Conservation (phyloP, 306 rosid species). For the Dryas octopetala region DNA sequence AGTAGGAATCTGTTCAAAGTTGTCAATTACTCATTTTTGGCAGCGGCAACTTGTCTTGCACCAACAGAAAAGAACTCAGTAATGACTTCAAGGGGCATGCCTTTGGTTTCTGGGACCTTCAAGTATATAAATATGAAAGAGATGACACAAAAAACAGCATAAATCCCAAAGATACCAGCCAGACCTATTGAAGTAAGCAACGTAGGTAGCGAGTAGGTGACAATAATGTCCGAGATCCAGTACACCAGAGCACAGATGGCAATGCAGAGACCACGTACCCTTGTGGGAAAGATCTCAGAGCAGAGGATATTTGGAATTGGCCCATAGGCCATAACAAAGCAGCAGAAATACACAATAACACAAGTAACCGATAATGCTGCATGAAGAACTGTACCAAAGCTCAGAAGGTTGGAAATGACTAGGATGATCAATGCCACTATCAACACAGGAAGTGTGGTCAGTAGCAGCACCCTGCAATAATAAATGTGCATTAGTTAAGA, state of each 20-base stretch:
- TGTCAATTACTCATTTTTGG: conserved; percentile 43
- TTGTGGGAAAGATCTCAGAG: conserved; percentile 76
- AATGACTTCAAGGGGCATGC: conserved; percentile 90
- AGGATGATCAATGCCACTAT: conserved; percentile 51
- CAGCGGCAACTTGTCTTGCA: conserved; percentile 47
- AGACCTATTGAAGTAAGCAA: conserved; percentile 62
- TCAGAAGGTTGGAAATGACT: conserved; percentile 41
- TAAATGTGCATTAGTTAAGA: conserved; percentile 11
- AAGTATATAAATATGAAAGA: conserved; percentile 67
- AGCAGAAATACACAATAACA: conserved; percentile 61
- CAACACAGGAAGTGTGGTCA: conserved; percentile 68
- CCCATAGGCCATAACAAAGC: conserved; percentile 70
- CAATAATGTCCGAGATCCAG: conserved; percentile 70
- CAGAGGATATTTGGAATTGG: conserved; percentile 80
- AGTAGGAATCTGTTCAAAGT: not conserved
- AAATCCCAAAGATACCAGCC: conserved; percentile 57
- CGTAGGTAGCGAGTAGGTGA: conserved; percentile 65
- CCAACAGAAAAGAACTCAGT: conserved; percentile 74
- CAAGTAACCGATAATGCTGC: conserved; percentile 66
- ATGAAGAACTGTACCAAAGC: conserved; percentile 42
- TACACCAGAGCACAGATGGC: conserved; percentile 68
- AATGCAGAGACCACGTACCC: conserved; percentile 82
- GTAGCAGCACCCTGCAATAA: conserved; percentile 59
- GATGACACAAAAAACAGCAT: conserved; percentile 55
- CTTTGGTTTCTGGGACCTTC: conserved; percentile 88